Conservation (phyloP, 2,329 filamentous ascomycete species). For the Hortaea sp. region DNA sequence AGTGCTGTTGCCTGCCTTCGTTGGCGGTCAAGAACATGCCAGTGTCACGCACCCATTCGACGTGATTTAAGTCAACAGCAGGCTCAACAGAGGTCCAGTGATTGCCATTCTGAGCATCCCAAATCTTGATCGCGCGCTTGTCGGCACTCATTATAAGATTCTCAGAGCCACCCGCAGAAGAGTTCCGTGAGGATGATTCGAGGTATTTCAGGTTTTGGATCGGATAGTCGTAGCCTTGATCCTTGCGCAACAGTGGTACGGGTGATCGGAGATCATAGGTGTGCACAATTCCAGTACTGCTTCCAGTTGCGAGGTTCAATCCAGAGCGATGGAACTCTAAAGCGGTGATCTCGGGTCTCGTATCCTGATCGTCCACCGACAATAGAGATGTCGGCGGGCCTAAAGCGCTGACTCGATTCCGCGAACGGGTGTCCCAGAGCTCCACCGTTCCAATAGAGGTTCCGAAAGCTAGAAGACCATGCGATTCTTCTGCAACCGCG, state of each 20-base stretch:
- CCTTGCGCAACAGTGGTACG: conserved; percentile 75
- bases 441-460: conserved; percentile 93
- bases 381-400: conserved; percentile 37
- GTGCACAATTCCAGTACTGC: conserved; percentile 78
- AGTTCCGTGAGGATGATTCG: conserved; percentile 53
- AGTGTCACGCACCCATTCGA: conserved; percentile 82
- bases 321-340: conserved; percentile 78
- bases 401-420: conserved; percentile 69
- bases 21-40: conserved; percentile 97
- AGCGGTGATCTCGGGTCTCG: conserved; percentile 62
- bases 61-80: conserved; percentile 85
- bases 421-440: conserved; percentile 86
- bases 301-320: conserved; percentile 74
- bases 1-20: conserved; percentile 88
- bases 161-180: conserved; percentile 52
- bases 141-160: conserved; percentile 84
- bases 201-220: conserved; percentile 73
- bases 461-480: conserved; percentile 86
- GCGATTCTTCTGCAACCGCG: conserved; percentile 76
- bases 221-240: conserved; percentile 89
- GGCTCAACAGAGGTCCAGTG: conserved; percentile 96
- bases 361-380: conserved; percentile 24
- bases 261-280: conserved; percentile 89
- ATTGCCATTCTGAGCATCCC: conserved; percentile 71
- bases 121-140: conserved; percentile 94